Base-by-base conservation (phyloP, 345 rosid species). In the Brassica incana region DNA sequence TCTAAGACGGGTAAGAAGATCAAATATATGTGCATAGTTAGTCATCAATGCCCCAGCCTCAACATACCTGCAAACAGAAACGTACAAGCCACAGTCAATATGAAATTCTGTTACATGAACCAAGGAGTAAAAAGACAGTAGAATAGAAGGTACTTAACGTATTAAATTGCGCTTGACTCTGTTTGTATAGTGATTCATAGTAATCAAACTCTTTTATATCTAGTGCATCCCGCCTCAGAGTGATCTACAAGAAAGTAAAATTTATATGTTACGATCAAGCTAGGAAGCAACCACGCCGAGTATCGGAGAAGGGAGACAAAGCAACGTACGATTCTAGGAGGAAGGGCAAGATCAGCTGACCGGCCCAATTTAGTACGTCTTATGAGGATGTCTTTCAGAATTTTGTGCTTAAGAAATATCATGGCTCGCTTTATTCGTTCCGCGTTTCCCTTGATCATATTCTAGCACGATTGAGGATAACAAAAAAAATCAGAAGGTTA, bases 301-400 rank as follows among this genome's bases (percentile, higher is more conserved):
- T 14, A 75, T 6, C 68, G 23, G 33, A 60, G 71, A 69, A 64
- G 20, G 48, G 75, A 38, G 65, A 60, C 29, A 64, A 74, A 69
- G 76, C 11, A 64, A 80, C 89, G 82, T 85, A 95, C 98, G 60
- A 90, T 87, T 84, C 96, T 88, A 4, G 99, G 96, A 81, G 99
- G 98, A 85, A 95, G 96, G 20, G 98, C 96, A 77, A 95, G 99
- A 86, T 95, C 99, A 72, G 98, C 89, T 80, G 99, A 94, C 78
- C 96, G 86, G 78, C 94, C 98, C 56, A 80, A 88, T 82, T 95
- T 95, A 15, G 99, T 95, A 77, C 99, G 97, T 71, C 99, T 88
- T 73, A 95, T 72, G 78, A 93, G 78, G 7, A 91, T 84, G 73
- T 83, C 86, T 69, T 83, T 91, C 80, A 95, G 72, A 65, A 95